Conservation (phyloP, 225 moss, liverwort and hornwort genomes). For the Lunularia cruciata region DNA sequence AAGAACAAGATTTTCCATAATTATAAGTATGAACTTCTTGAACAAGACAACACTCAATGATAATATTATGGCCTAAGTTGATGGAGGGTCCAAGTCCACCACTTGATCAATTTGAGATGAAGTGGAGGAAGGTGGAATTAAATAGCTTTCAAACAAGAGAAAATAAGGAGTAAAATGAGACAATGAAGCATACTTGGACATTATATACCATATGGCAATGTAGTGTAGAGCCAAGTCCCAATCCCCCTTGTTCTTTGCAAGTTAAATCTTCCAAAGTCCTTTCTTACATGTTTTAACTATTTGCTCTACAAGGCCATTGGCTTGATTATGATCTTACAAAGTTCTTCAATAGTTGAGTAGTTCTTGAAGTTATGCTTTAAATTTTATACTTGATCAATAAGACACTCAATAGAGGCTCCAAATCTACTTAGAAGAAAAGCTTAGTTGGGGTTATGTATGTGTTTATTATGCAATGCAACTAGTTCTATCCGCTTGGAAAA, state of each 20-base stretch:
- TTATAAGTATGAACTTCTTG: background rate
- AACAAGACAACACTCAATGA: background rate
- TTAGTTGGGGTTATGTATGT: background rate
- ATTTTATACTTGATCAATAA: conserved; percentile 3
- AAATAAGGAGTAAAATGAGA: background rate
- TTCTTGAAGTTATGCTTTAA: conserved; percentile 3
- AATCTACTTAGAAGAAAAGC: conserved; percentile 8
- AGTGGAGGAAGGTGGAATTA: background rate
- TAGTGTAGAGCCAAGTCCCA: conserved; percentile 5
- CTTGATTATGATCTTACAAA: too few relatives aligned
- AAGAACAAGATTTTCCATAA: conserved; percentile 3
- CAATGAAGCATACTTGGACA: conserved; percentile 11
- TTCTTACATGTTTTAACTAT: conserved; percentile 8
- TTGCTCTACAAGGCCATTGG: too few relatives aligned
- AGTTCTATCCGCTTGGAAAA: conserved; percentile 17
- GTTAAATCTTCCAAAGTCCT: background rate
- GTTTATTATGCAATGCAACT: background rate
- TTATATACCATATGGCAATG: background rate
- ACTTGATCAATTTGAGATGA: background rate
- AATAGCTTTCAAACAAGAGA: conserved; percentile 4
- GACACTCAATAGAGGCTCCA: background rate
- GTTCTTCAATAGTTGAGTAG: conserved; percentile 19
- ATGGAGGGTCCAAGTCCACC: conserved; percentile 1
- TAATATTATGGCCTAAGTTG: background rate
- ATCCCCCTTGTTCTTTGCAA: conserved; percentile 1